Base-by-base conservation (phyloP, 768 basidiomycete species). In the Tephrocybe sp. region DNA sequence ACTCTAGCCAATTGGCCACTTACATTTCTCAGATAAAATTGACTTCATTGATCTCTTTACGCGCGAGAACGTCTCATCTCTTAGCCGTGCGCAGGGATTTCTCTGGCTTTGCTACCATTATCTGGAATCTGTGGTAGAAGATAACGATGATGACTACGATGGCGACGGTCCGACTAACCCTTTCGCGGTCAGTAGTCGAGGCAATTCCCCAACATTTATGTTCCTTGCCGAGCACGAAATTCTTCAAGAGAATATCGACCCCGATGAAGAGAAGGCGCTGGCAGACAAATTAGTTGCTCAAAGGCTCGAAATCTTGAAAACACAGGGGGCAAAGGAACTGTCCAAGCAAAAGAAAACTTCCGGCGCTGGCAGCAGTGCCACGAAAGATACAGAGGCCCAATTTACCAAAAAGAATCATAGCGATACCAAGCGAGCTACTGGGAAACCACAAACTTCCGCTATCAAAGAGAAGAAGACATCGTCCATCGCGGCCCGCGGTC, bases 51-150 rank as follows among this genome's bases (percentile, higher is more conserved):
- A 94, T 69, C 69, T 94, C 48, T 94, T 94, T 68, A 73, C 88
- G 43, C 86, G 88, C 21, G 64, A 64, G 9, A 80, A 87, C 56
- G 74, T 91, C 37, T 83, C 89, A 7, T 91, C 91, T 1, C 63
- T 68, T 5, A 82, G 84, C 44, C 86, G 93, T 37, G 90, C 88
- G 6, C 76, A 70, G 37, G 88, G 86, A 2, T 92, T 95, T 65
- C 78, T 95, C 23, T 92, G 88, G 86, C 75, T 94, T 47, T 77
- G 92, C 60, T 93, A 81, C 68, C 82, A 86, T 60, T 88, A 89
- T 61, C 75, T 88, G 53, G 87, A 90, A 61, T 66, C 67, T 12
- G 62, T 67, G 9, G 57, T 64, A 4, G 54, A 52, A 24, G 57
- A 65, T 23, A 55, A 46, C 30, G 69, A 68, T 31, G 71, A 75